A percentile compares a stretch with the other conserved stretches of the same genome.
These are phyloP conservation scores for Boletus huronensis DNA, from an alignment of 768 basidiomycete genomes.

Conservation along the genomic window DNA sequence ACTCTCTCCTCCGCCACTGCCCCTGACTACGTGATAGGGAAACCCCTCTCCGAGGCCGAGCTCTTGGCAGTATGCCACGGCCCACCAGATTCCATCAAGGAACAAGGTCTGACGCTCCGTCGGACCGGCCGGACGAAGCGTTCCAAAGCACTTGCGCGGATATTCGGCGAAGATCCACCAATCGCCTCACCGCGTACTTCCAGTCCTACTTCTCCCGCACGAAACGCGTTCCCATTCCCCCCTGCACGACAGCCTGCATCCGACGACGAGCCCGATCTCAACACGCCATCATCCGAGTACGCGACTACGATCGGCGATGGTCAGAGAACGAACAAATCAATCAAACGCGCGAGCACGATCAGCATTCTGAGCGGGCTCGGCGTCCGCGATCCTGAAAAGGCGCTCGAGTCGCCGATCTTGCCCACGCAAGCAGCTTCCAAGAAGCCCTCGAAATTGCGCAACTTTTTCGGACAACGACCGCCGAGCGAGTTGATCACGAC, in stretches of 20 bases:
- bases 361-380: conserved; percentile 94
- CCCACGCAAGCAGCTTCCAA: conserved; percentile 38
- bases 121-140: conserved; percentile 43
- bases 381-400: conserved; percentile 72
- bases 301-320: conserved; percentile 26
- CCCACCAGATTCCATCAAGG: conserved; percentile 72
- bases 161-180: conserved; percentile 47
- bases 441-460: conserved; percentile 72
- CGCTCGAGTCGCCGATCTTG: conserved; percentile 55
- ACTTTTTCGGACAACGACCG: conserved; percentile 97
- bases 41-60: conserved; percentile 77
- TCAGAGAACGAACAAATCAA: conserved; percentile 23
- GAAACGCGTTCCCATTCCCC: conserved; percentile 12
- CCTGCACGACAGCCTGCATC: conserved; percentile 10
- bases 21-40: conserved; percentile 40
- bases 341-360: conserved; percentile 89
- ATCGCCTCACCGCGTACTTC: conserved; percentile 20
- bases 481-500: conserved; percentile 96
- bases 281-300: conserved; percentile 32
- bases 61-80: conserved; percentile 81
- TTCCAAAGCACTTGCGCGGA: conserved; percentile 40
- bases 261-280: conserved; percentile 40
- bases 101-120: conserved; percentile 74
- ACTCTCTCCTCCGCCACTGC: not conserved
- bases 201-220: conserved; percentile 36